Conservation (phyloP, 2,329 filamentous ascomycete genomes). For the Alternaria sp. region DNA sequence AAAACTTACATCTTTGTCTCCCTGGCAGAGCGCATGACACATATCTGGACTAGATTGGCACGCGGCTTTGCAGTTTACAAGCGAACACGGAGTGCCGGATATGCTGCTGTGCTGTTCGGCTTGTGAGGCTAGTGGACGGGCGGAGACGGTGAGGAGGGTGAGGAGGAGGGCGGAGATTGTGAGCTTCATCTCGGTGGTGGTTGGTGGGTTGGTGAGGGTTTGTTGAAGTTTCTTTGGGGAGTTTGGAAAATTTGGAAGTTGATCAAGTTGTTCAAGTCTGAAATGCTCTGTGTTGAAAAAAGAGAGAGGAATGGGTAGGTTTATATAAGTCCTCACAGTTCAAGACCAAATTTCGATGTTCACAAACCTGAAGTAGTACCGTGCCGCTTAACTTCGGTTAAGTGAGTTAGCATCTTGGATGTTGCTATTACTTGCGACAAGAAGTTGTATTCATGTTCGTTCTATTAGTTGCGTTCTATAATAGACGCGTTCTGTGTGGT, state of each 20-base stretch:
- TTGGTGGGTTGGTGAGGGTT: neutral
- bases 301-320: neutral
- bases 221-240: neutral
- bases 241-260: no score
- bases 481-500: neutral
- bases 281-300: fast-evolving
- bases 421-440: neutral
- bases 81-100: neutral
- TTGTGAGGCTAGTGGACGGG: neutral
- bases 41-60: neutral
- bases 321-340: neutral
- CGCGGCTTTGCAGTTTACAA: neutral
- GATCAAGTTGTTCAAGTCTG: neutral
- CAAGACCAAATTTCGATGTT: neutral
- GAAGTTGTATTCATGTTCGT: neutral
- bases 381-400: neutral
- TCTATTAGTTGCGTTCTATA: neutral
- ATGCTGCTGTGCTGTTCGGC: neutral
- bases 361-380: neutral
- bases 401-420: neutral
- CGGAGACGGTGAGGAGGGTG: neutral
- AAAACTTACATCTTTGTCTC: neutral
- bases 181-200: neutral
- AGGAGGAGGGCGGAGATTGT: neutral
- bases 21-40: neutral